Percentiles rank a stretch among this genome's conserved stretches.
phyloP scores from a whole-genome alignment of 495 filamentous ascomycete genomes.

The Aspergillus campestris region DNA sequence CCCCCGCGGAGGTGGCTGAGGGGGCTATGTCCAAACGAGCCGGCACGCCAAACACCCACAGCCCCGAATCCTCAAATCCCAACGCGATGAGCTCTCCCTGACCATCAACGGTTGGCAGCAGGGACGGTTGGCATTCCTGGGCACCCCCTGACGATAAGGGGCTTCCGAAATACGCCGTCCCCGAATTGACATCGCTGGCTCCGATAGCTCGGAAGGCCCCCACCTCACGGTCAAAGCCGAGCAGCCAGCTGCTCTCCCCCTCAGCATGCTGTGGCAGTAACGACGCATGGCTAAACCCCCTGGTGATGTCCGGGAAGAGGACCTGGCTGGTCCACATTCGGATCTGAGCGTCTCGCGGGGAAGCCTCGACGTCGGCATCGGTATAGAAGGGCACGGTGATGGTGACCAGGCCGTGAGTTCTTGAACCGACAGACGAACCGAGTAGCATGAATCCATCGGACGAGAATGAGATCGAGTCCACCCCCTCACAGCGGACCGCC shows the following conservation, averaged over 20 bases:
- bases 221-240: slow-evolving; percentile 69
- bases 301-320: slow-evolving; percentile 69
- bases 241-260: slow-evolving; percentile 67
- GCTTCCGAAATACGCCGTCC: slow-evolving; percentile 74
- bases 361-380: slow-evolving; percentile 35
- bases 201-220: slow-evolving; percentile 71
- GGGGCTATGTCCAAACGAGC: slow-evolving; percentile 55
- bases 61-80: slow-evolving; percentile 61
- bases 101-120: slow-evolving; percentile 57
- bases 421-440: slow-evolving; percentile 60
- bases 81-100: slow-evolving; percentile 67
- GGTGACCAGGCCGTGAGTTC: slow-evolving; percentile 62
- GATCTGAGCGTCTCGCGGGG: slow-evolving; percentile 56
- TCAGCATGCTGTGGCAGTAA: slow-evolving; percentile 61
- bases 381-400: slow-evolving; percentile 73
- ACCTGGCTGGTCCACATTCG: slow-evolving; percentile 86
- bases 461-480: slow-evolving; percentile 75
- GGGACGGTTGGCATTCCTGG: slow-evolving; percentile 49
- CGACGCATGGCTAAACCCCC: slow-evolving; percentile 68
- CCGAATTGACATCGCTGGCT: slow-evolving; percentile 63
- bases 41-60: slow-evolving; percentile 78
- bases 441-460: slow-evolving; percentile 78
- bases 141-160: slow-evolving; percentile 37
- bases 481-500: slow-evolving; percentile 71
- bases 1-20: slow-evolving; percentile 10